Evolutionary conservation across 495 filamentous ascomycete genomes (phyloP).

Genomic region (Jackrogersella minutella): DNA sequence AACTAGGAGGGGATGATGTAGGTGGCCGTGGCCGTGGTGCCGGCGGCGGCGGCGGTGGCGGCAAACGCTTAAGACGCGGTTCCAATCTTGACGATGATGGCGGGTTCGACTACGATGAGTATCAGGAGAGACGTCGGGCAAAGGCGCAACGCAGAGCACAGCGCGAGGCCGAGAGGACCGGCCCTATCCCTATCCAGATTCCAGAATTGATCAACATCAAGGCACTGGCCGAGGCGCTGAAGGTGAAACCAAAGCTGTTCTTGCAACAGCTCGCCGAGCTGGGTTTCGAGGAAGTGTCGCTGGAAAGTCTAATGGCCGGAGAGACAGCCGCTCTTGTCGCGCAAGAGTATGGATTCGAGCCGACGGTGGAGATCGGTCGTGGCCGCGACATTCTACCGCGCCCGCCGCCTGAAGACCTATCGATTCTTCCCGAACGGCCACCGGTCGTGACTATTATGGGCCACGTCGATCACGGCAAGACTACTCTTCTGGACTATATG

Average conservation of each 20-base stretch:
- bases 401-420: conserved; percentile 74
- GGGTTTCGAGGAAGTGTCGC: conserved; percentile 82
- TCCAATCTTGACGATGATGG: conserved; percentile 41
- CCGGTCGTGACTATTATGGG: conserved; percentile 99
- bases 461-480: conserved; percentile 99
- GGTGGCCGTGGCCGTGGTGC: conserved; percentile 20
- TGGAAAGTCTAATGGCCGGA: conserved; percentile 84
- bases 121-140: conserved; percentile 46
- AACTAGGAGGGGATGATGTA: background rate
- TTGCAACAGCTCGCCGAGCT: conserved; percentile 74
- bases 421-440: conserved; percentile 74
- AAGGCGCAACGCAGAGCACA: conserved; percentile 50
- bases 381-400: conserved; percentile 76
- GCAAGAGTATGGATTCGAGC: conserved; percentile 91
- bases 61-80: conserved; percentile 16
- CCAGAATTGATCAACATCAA: conserved; percentile 91
- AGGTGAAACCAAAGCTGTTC: conserved; percentile 74
- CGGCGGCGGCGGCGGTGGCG: no score
- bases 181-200: conserved; percentile 66
- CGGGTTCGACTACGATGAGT: conserved; percentile 46
- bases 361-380: conserved; percentile 74
- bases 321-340: conserved; percentile 92
- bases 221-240: conserved; percentile 81
- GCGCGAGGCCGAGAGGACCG: conserved; percentile 46
- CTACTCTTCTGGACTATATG: conserved; percentile 92